These are phyloP conservation scores for Lantana camara DNA, from an alignment of 257 asterid species.

Conservation along the genomic window DNA sequence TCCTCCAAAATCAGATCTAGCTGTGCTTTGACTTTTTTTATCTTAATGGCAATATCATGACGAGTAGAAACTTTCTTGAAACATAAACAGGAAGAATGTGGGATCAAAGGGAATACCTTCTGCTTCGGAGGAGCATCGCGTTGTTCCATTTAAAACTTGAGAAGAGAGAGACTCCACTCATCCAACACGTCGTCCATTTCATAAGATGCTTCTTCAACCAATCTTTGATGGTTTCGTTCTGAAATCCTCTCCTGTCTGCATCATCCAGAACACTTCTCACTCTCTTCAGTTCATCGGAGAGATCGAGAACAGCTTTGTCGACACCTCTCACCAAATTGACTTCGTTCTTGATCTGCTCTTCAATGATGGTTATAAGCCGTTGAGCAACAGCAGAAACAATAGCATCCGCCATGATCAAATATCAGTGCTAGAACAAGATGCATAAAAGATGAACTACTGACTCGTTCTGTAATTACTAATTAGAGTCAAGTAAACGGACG, in stretches of 20 bases:
- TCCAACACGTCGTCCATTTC: slow-evolving; percentile 30
- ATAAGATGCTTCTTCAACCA: slow-evolving; percentile 16
- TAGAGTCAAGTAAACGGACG: too few relatives aligned
- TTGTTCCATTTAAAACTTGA: slow-evolving; percentile 7
- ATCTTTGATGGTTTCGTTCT: background rate
- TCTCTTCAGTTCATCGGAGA: background rate
- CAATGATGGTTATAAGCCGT: background rate
- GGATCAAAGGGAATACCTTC: background rate
- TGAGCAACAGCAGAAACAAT: background rate
- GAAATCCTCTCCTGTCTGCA: slow-evolving; percentile 17
- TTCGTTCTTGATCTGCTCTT: slow-evolving; percentile 9
- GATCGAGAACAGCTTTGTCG: background rate
- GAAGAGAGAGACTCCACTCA: slow-evolving; percentile 15
- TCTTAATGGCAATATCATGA: too few relatives aligned
- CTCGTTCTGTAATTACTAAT: too few relatives aligned
- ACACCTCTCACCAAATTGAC: slow-evolving; percentile 22
- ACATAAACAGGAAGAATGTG: slow-evolving; percentile 18
- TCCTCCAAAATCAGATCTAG: slow-evolving; percentile 20
- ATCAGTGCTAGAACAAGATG: too few relatives aligned
- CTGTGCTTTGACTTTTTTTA: too few relatives aligned
- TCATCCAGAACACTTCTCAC: slow-evolving; percentile 11
- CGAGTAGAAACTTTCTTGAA: slow-evolving; percentile 7
- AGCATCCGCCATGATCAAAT: slow-evolving; percentile 24
- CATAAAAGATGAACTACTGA: too few relatives aligned
- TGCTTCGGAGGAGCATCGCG: background rate